Evolutionary conservation across 345 rosid genomes (phyloP).

Genomic region (Citrus sp.): DNA sequence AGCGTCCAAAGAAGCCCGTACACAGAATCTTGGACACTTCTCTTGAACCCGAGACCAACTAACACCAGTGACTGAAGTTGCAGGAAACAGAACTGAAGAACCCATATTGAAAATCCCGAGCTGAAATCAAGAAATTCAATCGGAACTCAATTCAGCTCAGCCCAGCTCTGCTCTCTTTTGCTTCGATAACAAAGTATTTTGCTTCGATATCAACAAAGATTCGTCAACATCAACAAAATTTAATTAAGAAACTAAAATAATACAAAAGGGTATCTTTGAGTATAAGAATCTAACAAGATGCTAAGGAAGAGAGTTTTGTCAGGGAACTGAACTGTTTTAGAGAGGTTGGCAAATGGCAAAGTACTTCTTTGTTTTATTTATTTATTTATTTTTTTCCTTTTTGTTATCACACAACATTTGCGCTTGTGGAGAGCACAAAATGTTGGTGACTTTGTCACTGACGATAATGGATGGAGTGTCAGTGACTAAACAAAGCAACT

Average conservation of each 20-base stretch:
- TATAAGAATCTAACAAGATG: background rate
- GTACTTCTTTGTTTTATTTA: background rate
- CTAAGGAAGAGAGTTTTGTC: slow-evolving; percentile 15
- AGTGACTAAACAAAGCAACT: background rate
- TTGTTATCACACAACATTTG: background rate
- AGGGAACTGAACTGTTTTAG: background rate
- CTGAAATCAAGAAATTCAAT: background rate
- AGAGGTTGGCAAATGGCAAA: background rate
- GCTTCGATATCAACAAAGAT: background rate
- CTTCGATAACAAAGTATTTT: background rate
- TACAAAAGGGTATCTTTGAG: slow-evolving; percentile 6
- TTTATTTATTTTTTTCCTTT: background rate
- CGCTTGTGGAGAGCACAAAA: background rate
- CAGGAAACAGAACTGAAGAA: slow-evolving; percentile 67
- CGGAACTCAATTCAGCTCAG: background rate
- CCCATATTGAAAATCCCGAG: slow-evolving; percentile 42
- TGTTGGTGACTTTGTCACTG: background rate
- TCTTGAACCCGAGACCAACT: slow-evolving; percentile 32
- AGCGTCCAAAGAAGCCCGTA: slow-evolving; percentile 66
- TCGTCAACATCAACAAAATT: background rate
- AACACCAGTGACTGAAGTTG: slow-evolving; percentile 46
- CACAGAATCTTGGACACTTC: slow-evolving; percentile 41
- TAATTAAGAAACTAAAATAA: background rate
- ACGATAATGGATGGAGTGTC: background rate
- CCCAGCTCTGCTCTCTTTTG: background rate